Base-by-base conservation (phyloP, 2,329 filamentous ascomycete genomes). In the Beauveria scarabaeidicola region DNA sequence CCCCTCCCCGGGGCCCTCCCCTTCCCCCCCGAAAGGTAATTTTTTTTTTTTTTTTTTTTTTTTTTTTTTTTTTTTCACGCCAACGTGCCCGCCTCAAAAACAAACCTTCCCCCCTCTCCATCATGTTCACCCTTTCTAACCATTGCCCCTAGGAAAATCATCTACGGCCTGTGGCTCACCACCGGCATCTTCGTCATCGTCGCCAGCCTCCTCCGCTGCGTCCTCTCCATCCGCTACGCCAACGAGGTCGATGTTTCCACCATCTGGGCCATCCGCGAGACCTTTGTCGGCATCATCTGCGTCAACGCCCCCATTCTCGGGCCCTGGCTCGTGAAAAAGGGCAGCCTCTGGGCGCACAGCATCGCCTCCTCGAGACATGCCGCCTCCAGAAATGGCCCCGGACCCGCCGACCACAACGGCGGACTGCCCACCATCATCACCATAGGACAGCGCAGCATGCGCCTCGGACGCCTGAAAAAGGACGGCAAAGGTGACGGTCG, bases 191-290 rank as follows among this genome's bases (percentile, higher is more conserved):
- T 68, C 25, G 64, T 68, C 47, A 64, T 68, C n/a, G 60, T 67
- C 8, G 65, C 66, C 2, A 66, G 61, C 7, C 59, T 68, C 10
- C 59, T 68, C 41, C 58, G 66, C 38, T 68, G 65, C 54, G 50
- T 67, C 15, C 55, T 66, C 6, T 67, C 61, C 25, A 56, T 68
- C 5, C 43, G 58, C 38, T 62, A 66, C 46, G 62, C 63, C 11
- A 43, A 51, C 27, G 60, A 64, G 19, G 64, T 67, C 17, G 65
- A 67, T 47, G 60, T 67, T 2, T 63, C 62, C 9, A 67, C 65
- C 17, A 67, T 67, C 25, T 67, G 65, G 65, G 64, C 66, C 3
- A 68, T 67, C 53, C 64, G 66, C 60, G 65, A 67, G 59, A 67
- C 65, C 7, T 66, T 67, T 59, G 63, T 67, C 43, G 66, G 64